Conservation (phyloP, 2,329 filamentous ascomycete species). For the Neofusicoccum sp. region DNA sequence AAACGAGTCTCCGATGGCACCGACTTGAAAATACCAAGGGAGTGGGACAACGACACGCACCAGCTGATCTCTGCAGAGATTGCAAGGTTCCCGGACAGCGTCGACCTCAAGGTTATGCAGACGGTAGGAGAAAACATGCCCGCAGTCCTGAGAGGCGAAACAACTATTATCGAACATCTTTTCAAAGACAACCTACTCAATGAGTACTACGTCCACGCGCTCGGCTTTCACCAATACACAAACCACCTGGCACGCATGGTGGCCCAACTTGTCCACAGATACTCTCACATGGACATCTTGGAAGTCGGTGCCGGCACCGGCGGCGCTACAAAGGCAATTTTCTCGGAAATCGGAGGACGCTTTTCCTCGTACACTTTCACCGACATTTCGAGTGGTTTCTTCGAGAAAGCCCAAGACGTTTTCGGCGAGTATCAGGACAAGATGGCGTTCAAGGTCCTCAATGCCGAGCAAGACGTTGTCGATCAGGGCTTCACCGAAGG, state of each 20-base stretch:
- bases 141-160: neutral
- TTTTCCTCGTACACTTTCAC: conserved; percentile 28
- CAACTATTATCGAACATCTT: neutral
- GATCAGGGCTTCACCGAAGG: conserved; percentile 23
- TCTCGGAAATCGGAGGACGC: neutral
- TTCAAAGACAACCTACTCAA: neutral
- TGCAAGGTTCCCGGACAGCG: neutral
- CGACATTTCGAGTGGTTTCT: conserved; percentile 23
- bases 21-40: neutral
- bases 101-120: neutral
- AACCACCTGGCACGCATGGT: neutral
- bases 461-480: conserved; percentile 16
- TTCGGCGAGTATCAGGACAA: neutral
- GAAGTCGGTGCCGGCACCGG: conserved; percentile 27
- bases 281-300: conserved; percentile 11
- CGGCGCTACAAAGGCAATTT: conserved; percentile 16
- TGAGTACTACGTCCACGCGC: neutral
- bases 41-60: neutral
- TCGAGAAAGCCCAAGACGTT: conserved; percentile 16
- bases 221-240: neutral
- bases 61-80: neutral
- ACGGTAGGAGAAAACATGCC: neutral
- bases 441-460: conserved; percentile 23
- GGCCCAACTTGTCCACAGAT: neutral
- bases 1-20: too few species aligned